phyloP scores from a whole-genome alignment of 176 grass and related monocot genomes.

The Metroxylon sagu region DNA sequence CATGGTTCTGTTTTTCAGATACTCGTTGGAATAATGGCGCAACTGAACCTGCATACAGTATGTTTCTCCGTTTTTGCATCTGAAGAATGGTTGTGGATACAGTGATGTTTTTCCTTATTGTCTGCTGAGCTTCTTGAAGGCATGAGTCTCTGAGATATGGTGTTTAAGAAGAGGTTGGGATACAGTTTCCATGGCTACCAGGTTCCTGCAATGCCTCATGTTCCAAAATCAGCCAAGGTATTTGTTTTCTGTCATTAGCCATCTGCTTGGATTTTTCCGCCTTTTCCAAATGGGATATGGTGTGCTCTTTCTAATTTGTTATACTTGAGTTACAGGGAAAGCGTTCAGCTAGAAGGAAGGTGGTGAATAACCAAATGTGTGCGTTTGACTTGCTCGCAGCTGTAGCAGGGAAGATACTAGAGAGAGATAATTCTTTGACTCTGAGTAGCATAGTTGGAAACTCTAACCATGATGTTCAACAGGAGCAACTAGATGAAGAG shows the following conservation, averaged over 20 bases:
- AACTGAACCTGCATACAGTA: constrained; percentile 14
- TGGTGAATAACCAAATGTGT: constrained; percentile 43
- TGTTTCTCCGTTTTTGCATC: constrained; percentile 5
- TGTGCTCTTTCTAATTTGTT: too few species aligned
- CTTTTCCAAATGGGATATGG: too few species aligned
- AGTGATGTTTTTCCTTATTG: too few species aligned
- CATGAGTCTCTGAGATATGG: constrained; percentile 41
- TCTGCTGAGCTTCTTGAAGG: too few species aligned
- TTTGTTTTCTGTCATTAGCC: too few species aligned
- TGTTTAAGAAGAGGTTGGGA: constrained; percentile 63
- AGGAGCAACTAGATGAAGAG: constrained; percentile 36
- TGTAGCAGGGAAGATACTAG: constrained; percentile 77
- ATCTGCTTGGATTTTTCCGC: too few species aligned
- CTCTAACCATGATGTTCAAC: constrained; percentile 31
- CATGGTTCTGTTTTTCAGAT: too few species aligned
- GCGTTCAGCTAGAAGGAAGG: constrained; percentile 78
- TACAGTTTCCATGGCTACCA: constrained; percentile 40
- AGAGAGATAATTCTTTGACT: constrained; percentile 43
- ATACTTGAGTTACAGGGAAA: constrained; percentile 55
- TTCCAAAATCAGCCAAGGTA: constrained; percentile 86
- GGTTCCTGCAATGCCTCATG: constrained; percentile 44
- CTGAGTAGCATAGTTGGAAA: background rate
- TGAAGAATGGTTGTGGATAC: too few species aligned
- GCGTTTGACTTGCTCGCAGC: constrained; percentile 85
- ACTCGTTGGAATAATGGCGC: too few species aligned